Conservation (phyloP, 23 red algal genomes). For the Chondrus crispus region DNA sequence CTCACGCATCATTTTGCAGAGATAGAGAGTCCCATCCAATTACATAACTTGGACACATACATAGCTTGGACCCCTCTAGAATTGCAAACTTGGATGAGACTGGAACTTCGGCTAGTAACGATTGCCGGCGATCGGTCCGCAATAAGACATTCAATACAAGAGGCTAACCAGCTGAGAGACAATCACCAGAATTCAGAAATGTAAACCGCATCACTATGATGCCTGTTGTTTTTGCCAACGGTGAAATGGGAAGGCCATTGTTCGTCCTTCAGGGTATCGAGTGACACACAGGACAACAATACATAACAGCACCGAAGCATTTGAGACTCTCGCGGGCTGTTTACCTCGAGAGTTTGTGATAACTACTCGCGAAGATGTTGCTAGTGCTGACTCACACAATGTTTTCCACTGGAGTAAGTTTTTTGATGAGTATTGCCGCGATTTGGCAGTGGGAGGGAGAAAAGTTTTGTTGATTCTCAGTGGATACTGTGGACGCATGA, state of each 20-base stretch:
- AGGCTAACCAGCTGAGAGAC: neutral
- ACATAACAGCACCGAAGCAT: neutral
- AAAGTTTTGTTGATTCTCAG: no score
- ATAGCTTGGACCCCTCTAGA: neutral
- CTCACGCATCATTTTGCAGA: neutral
- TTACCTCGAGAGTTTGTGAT: neutral
- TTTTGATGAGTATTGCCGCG: no score
- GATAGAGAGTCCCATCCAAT: neutral
- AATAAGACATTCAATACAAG: neutral
- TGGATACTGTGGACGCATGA: no score
- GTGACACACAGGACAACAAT: neutral
- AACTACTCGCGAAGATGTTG: neutral
- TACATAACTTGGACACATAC: no score
- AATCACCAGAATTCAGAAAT: neutral
- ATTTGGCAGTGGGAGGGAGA: no score
- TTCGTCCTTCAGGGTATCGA: neutral
- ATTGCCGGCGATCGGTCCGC: neutral
- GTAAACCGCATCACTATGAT: neutral
- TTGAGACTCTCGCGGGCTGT: neutral
- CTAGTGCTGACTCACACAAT: neutral
- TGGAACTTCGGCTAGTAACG: neutral
- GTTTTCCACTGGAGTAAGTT: neutral
- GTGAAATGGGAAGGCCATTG: neutral
- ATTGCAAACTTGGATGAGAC: neutral
- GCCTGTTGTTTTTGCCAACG: neutral